A percentile compares a stretch with the other conserved stretches of the same genome.
phyloP scores from a whole-genome alignment of 305 asterid species.

The Rubia tinctorum region DNA sequence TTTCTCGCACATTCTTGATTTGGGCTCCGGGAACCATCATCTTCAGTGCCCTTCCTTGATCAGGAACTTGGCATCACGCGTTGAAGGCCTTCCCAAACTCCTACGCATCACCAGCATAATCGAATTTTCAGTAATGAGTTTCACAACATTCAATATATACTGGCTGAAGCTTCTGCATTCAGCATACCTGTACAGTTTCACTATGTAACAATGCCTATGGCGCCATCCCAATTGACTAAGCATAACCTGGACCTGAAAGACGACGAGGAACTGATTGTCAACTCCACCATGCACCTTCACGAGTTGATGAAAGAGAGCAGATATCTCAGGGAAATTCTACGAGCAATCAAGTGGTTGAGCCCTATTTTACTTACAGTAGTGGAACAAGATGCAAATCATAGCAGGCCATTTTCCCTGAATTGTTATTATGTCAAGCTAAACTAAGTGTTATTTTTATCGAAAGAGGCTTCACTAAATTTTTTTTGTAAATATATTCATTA shows the following conservation, averaged over 20 bases:
- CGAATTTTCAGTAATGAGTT: constrained; percentile 22
- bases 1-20: constrained; percentile 43
- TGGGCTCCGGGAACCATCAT: constrained; percentile 42
- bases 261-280: constrained; percentile 42
- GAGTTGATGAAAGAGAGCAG: constrained; percentile 51
- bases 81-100: constrained; percentile 27
- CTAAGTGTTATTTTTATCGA: not conserved
- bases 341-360: constrained; percentile 40
- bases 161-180: constrained; percentile 32
- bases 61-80: constrained; percentile 23
- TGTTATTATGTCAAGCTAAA: not conserved
- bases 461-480: constrained; percentile 7
- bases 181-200: constrained; percentile 36
- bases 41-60: constrained; percentile 53
- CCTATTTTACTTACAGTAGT: constrained; percentile 46
- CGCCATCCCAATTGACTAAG: constrained; percentile 32
- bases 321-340: constrained; percentile 47
- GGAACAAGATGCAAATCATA: constrained; percentile 70
- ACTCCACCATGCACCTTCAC: constrained; percentile 51
- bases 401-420: constrained; percentile 53
- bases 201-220: constrained; percentile 19
- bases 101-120: constrained; percentile 42
- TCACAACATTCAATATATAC: constrained; percentile 29
- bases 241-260: constrained; percentile 37
- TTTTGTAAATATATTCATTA: not conserved